These are phyloP conservation scores for Trichomonas tenax DNA, from an alignment of 208 protist species.

Conservation along the genomic window DNA sequence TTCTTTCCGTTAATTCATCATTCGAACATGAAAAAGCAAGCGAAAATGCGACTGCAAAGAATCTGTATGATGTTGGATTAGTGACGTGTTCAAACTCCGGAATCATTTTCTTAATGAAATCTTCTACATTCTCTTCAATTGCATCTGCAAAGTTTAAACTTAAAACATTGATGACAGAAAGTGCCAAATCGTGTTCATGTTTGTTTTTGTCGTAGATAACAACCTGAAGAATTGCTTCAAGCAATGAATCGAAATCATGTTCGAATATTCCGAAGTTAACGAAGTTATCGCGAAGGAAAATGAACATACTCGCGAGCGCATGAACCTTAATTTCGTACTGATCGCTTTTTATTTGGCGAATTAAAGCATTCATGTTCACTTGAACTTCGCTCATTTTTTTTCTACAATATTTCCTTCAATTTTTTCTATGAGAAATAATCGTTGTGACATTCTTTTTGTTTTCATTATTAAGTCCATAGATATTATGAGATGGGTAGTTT, in stretches of 20 bases:
- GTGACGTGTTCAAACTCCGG: not conserved
- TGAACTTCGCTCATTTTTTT: not conserved
- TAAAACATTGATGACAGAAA: not conserved
- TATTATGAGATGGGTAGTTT: no score
- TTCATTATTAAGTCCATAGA: no score
- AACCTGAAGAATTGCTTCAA: not conserved
- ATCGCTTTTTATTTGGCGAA: not conserved
- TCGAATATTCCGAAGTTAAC: not conserved
- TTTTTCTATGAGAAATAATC: no score
- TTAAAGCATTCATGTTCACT: not conserved
- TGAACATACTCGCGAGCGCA: not conserved
- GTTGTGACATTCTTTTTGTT: no score
- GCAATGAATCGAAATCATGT: not conserved
- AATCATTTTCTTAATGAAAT: not conserved
- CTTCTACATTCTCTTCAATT: not conserved
- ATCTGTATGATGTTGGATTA: not conserved
- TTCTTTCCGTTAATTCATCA: not conserved
- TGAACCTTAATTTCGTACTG: not conserved
- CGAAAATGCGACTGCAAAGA: not conserved
- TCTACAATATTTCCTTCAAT: no score
- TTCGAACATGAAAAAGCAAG: not conserved
- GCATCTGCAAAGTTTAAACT: not conserved
- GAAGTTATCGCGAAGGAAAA: not conserved
- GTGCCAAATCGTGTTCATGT: not conserved
- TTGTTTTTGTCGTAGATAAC: not conserved